A percentile compares a stretch with the other conserved stretches of the same genome.
Conservation (phyloP, 2,329 filamentous ascomycete species). For the Penicillium carneum region DNA sequence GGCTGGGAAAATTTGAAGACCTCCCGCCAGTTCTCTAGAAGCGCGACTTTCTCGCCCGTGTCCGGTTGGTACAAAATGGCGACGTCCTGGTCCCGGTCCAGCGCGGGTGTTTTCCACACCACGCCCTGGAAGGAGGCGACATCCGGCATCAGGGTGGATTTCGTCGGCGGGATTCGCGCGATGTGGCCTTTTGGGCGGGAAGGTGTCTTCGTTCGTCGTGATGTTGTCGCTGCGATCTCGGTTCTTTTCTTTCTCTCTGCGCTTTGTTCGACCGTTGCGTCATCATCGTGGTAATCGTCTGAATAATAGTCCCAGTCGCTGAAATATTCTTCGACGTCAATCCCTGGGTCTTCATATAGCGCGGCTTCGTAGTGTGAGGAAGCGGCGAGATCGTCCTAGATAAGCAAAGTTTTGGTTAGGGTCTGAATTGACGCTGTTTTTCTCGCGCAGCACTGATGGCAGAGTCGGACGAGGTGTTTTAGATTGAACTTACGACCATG, state of each 20-base stretch:
- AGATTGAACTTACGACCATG: constrained; percentile 42
- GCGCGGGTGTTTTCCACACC: constrained; percentile 47
- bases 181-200: constrained; percentile 4
- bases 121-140: constrained; percentile 49
- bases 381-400: constrained; percentile 54
- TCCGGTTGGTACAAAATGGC: constrained; percentile 48
- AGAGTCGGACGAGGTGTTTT: neutral
- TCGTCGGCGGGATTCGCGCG: constrained; percentile 10
- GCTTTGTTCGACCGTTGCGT: constrained; percentile 44
- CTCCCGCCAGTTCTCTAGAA: constrained; percentile 57
- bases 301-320: constrained; percentile 57
- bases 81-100: constrained; percentile 36
- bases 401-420: constrained; percentile 13
- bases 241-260: constrained; percentile 25
- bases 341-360: constrained; percentile 49
- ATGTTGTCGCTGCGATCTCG: constrained; percentile 24
- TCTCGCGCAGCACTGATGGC: neutral
- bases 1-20: constrained; percentile 51
- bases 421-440: neutral
- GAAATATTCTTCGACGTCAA: constrained; percentile 51
- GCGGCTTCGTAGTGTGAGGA: constrained; percentile 51
- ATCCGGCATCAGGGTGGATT: constrained; percentile 31
- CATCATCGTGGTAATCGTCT: constrained; percentile 56
- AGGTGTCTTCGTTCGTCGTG: constrained; percentile 27
- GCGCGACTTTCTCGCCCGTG: constrained; percentile 51